Evolutionary conservation across 2,329 filamentous ascomycete genomes (phyloP), one percentile per base, ranked within the genome.

Genomic region (Penicillium sp.): DNA sequence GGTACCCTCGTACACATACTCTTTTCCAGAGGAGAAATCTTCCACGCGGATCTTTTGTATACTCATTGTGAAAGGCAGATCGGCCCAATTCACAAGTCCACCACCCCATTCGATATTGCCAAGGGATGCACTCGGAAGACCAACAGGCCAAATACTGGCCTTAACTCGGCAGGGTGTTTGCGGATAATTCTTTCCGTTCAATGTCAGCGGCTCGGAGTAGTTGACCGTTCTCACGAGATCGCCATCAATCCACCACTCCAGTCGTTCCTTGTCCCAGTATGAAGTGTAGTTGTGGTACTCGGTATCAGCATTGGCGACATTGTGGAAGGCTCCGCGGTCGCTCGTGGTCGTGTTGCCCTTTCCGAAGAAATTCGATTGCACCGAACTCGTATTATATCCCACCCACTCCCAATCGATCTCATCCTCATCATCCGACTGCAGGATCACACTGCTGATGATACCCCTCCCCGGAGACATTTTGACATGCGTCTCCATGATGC

Each of bases 331-430:
- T 61, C 91, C 93, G 55, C 93, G 89, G 76, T 93, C 90, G 79
- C 93, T 96, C 4, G 85, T 83, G 0, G 68, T 69, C 0, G 90
- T 90, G 65, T 90, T 83, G 53, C 95, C 95, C 78, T 98, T 96
- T 74, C 93, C 92, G 68, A 97, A 99, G 80, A 96, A 99, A 78
- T 99, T 98, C 67, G 88, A 90, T 76, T 98, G 95, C 31, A 78
- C 75, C 37, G 63, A 56, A 39, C 59, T 69, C 23, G 68, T 71
- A 58, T 77, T 74, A 49, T 72, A 72, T 50, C 77, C 77, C 19
- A 77, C 66, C 74, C 74, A 76, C 53, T 77, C 75, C 75, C 91
- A 93, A 70, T 96, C 92, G 42, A 96, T 87, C 76, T 96, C 91
- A 72, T 96, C 92, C 16, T 93, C 81, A 66, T 92, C 88, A 65